phyloP scores from a whole-genome alignment of 1,139 yeast species.

The Sugiyamaella castrensis region DNA sequence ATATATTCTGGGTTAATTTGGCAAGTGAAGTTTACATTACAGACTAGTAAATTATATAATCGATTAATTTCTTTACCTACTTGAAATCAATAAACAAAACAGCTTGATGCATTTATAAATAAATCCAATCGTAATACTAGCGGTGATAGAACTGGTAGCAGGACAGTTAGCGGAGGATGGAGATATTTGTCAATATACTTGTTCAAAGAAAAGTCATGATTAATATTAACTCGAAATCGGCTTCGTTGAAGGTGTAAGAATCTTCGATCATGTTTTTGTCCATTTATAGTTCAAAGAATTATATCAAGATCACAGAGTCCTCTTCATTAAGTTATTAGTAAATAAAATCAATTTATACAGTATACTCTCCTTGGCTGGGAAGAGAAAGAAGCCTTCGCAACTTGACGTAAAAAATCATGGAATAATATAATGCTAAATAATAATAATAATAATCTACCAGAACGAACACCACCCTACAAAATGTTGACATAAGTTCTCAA shows the following conservation, averaged over 20 bases:
- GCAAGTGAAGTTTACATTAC: conserved; percentile 51
- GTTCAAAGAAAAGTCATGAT: neutral
- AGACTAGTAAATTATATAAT: conserved; percentile 52
- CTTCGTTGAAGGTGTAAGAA: conserved; percentile 56
- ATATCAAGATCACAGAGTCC: conserved; percentile 30
- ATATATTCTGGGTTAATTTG: conserved; percentile 58
- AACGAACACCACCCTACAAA: conserved; percentile 99
- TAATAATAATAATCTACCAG: conserved; percentile 53
- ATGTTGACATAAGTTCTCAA: conserved; percentile 93
- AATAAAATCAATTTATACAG: too few species aligned
- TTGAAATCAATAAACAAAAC: conserved; percentile 48
- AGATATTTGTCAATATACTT: neutral
- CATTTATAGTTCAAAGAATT: conserved; percentile 54
- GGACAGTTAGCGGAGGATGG: conserved; percentile 44
- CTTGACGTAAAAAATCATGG: too few species aligned
- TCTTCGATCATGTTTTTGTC: conserved; percentile 54
- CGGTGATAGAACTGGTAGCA: too few species aligned
- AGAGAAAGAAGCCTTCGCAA: too few species aligned
- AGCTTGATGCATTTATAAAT: conserved; percentile 43
- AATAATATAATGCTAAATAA: too few species aligned
- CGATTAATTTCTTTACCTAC: conserved; percentile 48
- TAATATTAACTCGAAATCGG: conserved; percentile 45
- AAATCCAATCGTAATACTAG: too few species aligned
- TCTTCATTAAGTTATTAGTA: conserved; percentile 34
- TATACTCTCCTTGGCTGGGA: too few species aligned